A percentile compares a stretch with the other conserved stretches of the same genome.
Evolutionary conservation across 148 eudicot genomes (phyloP).

Genomic region (Fagopyrum homotropicum): DNA sequence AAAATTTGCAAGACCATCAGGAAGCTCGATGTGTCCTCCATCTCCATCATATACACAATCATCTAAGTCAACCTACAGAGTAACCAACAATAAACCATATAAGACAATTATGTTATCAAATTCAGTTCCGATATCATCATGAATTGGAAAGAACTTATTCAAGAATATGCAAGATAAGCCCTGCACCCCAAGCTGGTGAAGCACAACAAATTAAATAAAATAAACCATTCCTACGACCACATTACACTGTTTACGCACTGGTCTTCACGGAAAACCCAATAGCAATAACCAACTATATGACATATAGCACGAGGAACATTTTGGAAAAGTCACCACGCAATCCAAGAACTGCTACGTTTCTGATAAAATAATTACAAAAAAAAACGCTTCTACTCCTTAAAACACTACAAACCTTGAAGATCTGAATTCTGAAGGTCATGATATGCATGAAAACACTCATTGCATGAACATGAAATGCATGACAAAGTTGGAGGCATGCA

Average conservation of each 20-base stretch:
- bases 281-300: not conserved
- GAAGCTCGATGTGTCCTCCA: constrained; percentile 54
- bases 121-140: not conserved
- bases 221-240: not conserved
- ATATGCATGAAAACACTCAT: not conserved
- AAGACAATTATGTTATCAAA: not conserved
- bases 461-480: not conserved
- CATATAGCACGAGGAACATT: not conserved
- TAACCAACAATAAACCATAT: not conserved
- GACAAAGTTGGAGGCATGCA: not conserved
- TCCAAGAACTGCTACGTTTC: not conserved
- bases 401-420: not conserved
- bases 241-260: not conserved
- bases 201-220: not conserved
- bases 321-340: not conserved
- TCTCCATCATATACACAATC: constrained; percentile 48
- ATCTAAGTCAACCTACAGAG: constrained; percentile 49
- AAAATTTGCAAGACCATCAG: constrained; percentile 80
- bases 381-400: not conserved
- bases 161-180: not conserved
- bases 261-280: not conserved
- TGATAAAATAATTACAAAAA: not conserved
- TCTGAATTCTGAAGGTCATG: not conserved
- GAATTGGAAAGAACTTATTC: not conserved
- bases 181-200: not conserved